A percentile compares a stretch with the other conserved stretches of the same genome.
Conservation (phyloP, 257 asterid genomes). For the Salvia rosmarinus region DNA sequence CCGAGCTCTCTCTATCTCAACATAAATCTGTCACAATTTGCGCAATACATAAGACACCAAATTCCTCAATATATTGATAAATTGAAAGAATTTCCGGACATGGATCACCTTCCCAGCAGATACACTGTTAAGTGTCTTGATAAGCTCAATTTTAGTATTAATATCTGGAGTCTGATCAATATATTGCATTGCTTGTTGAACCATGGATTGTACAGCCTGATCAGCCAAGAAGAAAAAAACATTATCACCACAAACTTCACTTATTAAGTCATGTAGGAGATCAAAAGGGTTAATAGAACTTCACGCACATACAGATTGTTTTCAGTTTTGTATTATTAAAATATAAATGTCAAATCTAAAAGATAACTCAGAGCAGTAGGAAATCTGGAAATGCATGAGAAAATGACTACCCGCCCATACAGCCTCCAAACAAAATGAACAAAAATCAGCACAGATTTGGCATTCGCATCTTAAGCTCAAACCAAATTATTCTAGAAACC, state of each 20-base stretch:
- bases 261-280: background rate
- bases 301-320: background rate
- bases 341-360: background rate
- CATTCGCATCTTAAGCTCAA: background rate
- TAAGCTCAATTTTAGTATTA: slow-evolving; percentile 82
- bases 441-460: background rate
- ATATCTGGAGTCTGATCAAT: slow-evolving; percentile 94
- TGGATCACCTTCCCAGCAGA: slow-evolving; percentile 88
- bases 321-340: background rate
- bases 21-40: slow-evolving; percentile 66
- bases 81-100: background rate
- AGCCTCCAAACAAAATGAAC: background rate
- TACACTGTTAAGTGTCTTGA: slow-evolving; percentile 80
- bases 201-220: slow-evolving; percentile 98
- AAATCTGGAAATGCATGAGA: slow-evolving; percentile 1
- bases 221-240: background rate
- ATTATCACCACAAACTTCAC: slow-evolving; percentile 18
- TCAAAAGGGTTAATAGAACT: background rate
- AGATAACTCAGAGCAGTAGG: background rate
- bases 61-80: slow-evolving; percentile 10
- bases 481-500: slow-evolving; percentile 1
- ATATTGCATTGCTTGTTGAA: slow-evolving; percentile 88
- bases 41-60: background rate
- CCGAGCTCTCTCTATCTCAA: slow-evolving; percentile 96
- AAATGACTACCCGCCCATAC: background rate